Percentiles rank a stretch among this genome's conserved stretches.
Evolutionary conservation across 768 basidiomycete genomes (phyloP).

Genomic region (Amanita exitialis): DNA sequence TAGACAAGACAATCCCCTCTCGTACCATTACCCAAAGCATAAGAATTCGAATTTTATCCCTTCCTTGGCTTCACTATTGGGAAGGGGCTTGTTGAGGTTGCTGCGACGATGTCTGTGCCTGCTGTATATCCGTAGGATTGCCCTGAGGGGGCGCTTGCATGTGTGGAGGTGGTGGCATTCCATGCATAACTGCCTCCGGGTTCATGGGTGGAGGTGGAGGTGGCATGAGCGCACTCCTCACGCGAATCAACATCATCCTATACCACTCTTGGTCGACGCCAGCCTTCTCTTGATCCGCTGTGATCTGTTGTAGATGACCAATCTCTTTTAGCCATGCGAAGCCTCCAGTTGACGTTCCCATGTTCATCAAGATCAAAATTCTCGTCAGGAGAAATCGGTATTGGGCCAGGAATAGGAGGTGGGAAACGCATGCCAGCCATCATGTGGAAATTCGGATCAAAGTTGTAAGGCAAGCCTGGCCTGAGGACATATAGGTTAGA

Average conservation of each 20-base stretch:
- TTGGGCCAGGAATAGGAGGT: conserved; percentile 35
- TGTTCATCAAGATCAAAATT: conserved; percentile 65
- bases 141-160: conserved; percentile 29
- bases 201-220: conserved; percentile 32
- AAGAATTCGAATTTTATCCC: neutral
- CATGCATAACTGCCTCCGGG: conserved; percentile 38
- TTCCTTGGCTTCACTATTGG: neutral
- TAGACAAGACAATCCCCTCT: neutral
- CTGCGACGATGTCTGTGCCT: conserved; percentile 20
- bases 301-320: conserved; percentile 62
- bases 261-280: conserved; percentile 81
- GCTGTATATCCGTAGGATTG: conserved; percentile 28
- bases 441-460: conserved; percentile 66
- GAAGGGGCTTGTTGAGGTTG: conserved; percentile 15
- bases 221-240: conserved; percentile 62
- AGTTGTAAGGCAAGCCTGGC: conserved; percentile 31
- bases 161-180: conserved; percentile 26
- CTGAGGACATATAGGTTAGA: conserved; percentile 2
- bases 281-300: conserved; percentile 73
- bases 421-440: conserved; percentile 60
- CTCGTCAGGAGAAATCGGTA: conserved; percentile 58
- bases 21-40: neutral
- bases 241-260: conserved; percentile 75
- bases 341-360: conserved; percentile 75
- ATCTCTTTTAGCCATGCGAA: conserved; percentile 76